Evolutionary conservation across 371 early-diverging fungal species (phyloP), one percentile per base, ranked within the genome.

Genomic region (Mortierella sp.): DNA sequence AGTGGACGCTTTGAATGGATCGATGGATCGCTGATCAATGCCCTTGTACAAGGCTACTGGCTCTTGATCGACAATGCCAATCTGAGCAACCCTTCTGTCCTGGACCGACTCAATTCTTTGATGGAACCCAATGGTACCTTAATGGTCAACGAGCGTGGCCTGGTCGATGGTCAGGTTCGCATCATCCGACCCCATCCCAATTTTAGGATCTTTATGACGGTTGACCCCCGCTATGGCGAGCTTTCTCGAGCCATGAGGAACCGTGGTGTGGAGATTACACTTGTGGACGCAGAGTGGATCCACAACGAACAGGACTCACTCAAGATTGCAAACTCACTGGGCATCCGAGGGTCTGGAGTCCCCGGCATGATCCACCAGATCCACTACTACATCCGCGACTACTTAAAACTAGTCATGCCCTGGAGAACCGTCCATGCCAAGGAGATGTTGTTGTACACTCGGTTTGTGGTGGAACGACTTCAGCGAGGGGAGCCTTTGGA

Each of bases 41-140:
- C 99, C 0, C 82, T 99, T 31, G 88, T 94, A 71, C 87, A 95
- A 34, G 99, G 99, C 7, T 83, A 95, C 69, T 99, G 99, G 99
- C 83, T 99, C 30, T 82, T 99, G 56, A 89, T 99, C 45, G 99
- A 99, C 82, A 98, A 99, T 78, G 96, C 98, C 62, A 99, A 99
- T 76, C 80, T 96, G 60, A 98, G 98, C 79, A 94, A 94, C 61
- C 91, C 99, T 1, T 93, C 96, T 13, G 96, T 98, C 13, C 84
- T 98, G 46, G 98, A 98, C 83, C 92, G 99, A 19, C 84, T 98
- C 50, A 98, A 98, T 78, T 89, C 95, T 6, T 73, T 98, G 21
- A 86, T 98, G 53, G 99, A 98, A 82, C 91, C 94, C 38, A 86
- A 93, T 63, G 97, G 98, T 31, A 87, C 88, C 0, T 80, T 98